These are phyloP conservation scores for Moelleriella libera DNA, from an alignment of 2,329 filamentous ascomycete species.

Conservation along the genomic window DNA sequence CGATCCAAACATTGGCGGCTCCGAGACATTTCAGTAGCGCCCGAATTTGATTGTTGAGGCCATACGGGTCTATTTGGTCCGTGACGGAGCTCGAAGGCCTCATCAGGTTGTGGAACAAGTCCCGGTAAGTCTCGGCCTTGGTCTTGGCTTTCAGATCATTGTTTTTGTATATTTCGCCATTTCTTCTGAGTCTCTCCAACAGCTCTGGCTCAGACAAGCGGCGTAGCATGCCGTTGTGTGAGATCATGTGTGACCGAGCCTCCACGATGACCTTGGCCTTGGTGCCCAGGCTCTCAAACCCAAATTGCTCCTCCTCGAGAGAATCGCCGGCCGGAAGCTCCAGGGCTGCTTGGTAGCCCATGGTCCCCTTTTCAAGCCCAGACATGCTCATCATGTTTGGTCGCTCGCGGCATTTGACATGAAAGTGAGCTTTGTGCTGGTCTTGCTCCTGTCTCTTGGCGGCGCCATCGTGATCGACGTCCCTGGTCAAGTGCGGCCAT, in stretches of 20 bases:
- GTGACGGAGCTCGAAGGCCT: conserved; percentile 40
- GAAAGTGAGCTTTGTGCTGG: conserved; percentile 40
- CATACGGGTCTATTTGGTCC: conserved; percentile 44
- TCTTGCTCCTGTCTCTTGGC: conserved; percentile 26
- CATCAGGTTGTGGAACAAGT: conserved; percentile 46
- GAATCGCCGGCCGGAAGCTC: conserved; percentile 52
- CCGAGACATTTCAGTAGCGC: conserved; percentile 52
- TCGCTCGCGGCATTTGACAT: conserved; percentile 43
- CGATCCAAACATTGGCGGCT: conserved; percentile 55
- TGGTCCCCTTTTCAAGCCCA: conserved; percentile 55
- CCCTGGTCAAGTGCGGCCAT: conserved; percentile 45
- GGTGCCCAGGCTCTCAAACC: conserved; percentile 39
- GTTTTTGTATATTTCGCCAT: conserved; percentile 39
- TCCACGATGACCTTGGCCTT: conserved; percentile 41
- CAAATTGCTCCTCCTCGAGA: conserved; percentile 47
- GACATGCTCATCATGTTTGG: conserved; percentile 63
- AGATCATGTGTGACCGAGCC: conserved; percentile 42
- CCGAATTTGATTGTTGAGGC: conserved; percentile 56
- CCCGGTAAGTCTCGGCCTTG: conserved; percentile 44
- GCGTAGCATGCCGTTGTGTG: conserved; percentile 36
- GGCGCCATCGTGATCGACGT: conserved; percentile 29
- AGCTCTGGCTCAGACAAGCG: conserved; percentile 42
- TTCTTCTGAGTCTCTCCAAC: conserved; percentile 43
- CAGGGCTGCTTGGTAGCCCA: conserved; percentile 55
- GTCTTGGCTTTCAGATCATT: conserved; percentile 35